phyloP scores from a whole-genome alignment of 306 rosid species.

The Quillaja saponaria region DNA sequence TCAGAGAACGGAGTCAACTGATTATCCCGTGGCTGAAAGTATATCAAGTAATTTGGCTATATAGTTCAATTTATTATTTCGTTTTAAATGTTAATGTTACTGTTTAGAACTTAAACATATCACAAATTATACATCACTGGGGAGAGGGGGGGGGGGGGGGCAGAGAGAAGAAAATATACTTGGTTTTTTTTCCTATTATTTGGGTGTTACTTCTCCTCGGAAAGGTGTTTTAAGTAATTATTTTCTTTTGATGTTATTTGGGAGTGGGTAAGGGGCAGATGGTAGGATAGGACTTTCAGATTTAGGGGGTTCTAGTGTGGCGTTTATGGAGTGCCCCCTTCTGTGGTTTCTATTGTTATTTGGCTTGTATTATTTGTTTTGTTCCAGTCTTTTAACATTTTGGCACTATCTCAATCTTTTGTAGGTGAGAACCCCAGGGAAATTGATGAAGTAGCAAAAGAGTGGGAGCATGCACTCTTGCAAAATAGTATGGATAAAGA shows the following conservation, averaged over 20 bases:
- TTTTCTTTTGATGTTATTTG: too few relatives aligned
- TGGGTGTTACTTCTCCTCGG: too few relatives aligned
- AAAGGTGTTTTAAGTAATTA: too few relatives aligned
- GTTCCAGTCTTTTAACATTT: constrained; percentile 30
- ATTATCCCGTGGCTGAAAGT: constrained; percentile 49
- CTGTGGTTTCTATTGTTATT: constrained; percentile 24
- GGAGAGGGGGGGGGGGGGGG: constrained; percentile 1
- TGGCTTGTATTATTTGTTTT: constrained; percentile 7
- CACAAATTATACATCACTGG: too few relatives aligned
- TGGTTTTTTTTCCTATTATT: too few relatives aligned
- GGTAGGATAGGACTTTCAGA: too few relatives aligned
- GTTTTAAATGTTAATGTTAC: too few relatives aligned
- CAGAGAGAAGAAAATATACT: too few relatives aligned
- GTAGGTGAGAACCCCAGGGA: constrained; percentile 57
- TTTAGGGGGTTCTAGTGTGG: too few relatives aligned
- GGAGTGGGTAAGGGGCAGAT: too few relatives aligned
- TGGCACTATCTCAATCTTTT: constrained; percentile 23
- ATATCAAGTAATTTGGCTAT: constrained; percentile 48
- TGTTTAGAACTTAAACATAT: too few relatives aligned
- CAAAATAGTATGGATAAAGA: constrained; percentile 73
- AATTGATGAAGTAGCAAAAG: constrained; percentile 59
- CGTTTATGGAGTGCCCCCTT: background rate
- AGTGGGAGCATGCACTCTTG: constrained; percentile 66
- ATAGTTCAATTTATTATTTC: background rate
- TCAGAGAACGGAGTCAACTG: constrained; percentile 53